These are phyloP conservation scores for Saccharomyces hybrid DNA, from an alignment of 1,139 yeast genomes.

Conservation along the genomic window DNA sequence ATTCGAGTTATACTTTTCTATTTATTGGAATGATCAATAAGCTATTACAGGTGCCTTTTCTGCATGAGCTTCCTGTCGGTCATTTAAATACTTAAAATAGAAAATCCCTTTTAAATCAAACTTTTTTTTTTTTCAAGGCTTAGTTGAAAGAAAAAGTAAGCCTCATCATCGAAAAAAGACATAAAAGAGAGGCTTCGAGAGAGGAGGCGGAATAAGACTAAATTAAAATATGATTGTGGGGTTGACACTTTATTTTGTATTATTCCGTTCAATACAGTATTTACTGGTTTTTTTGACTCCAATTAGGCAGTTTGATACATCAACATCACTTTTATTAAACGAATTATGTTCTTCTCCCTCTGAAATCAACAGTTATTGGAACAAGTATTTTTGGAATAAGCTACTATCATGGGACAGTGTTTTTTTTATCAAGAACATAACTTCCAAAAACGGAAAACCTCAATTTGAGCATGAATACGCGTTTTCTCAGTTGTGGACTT, in stretches of 20 bases:
- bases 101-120: not conserved
- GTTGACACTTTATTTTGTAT: constrained; percentile 26
- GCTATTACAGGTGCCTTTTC: not conserved
- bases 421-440: constrained; percentile 47
- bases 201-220: not conserved
- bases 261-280: constrained; percentile 36
- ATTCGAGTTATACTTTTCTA: not conserved
- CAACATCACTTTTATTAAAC: constrained; percentile 34
- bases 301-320: constrained; percentile 42
- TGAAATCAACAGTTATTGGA: constrained; percentile 11
- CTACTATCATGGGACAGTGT: constrained; percentile 82
- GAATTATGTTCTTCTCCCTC: constrained; percentile 5
- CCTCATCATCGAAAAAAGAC: not conserved
- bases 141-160: not conserved
- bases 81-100: not conserved
- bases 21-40: not conserved
- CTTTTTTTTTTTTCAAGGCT: not conserved
- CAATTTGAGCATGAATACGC: constrained; percentile 85
- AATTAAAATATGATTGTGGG: not conserved
- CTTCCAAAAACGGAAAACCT: constrained; percentile 43
- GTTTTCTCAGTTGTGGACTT: constrained; percentile 75
- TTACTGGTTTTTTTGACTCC: constrained; percentile 37
- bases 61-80: not conserved
- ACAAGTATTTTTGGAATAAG: constrained; percentile 36
- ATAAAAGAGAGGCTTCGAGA: not conserved